Percentiles rank a stretch among this genome's conserved stretches.
These are phyloP conservation scores for Pichia sp. DNA, from an alignment of 1,139 yeast species.

Conservation along the genomic window DNA sequence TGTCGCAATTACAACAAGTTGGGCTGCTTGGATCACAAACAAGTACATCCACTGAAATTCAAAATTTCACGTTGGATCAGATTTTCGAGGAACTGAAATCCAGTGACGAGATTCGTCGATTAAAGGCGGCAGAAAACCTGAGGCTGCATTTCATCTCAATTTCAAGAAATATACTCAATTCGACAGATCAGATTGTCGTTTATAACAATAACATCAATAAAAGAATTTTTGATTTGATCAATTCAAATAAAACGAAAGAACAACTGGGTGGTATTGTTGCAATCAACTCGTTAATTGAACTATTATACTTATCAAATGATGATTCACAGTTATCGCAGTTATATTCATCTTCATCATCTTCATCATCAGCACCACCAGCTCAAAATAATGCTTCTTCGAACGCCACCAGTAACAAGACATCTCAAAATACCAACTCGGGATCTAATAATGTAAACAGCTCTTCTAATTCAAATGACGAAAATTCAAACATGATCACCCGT, in stretches of 20 bases:
- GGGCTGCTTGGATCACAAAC: slow-evolving; percentile 5
- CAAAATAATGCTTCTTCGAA: not conserved
- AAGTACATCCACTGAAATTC: slow-evolving; percentile 16
- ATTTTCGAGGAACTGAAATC: slow-evolving; percentile 49
- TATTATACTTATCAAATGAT: slow-evolving; percentile 19
- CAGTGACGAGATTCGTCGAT: slow-evolving; percentile 31
- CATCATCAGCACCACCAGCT: slow-evolving; percentile 1
- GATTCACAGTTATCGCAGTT: slow-evolving; percentile 18
- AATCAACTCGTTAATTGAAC: slow-evolving; percentile 71
- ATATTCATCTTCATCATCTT: slow-evolving; percentile 9
- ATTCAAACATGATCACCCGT: slow-evolving; percentile 83
- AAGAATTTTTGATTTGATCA: slow-evolving; percentile 76
- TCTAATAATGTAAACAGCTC: not conserved
- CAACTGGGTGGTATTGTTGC: slow-evolving; percentile 90
- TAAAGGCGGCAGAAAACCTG: slow-evolving; percentile 57
- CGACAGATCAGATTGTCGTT: slow-evolving; percentile 71
- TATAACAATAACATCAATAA: slow-evolving; percentile 84
- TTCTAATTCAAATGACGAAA: slow-evolving; percentile 55
- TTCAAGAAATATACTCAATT: slow-evolving; percentile 56
- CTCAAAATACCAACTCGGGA: not conserved
- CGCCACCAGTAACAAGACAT: not conserved
- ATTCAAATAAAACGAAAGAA: slow-evolving; percentile 62
- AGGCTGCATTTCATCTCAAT: slow-evolving; percentile 58
- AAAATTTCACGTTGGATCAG: slow-evolving; percentile 34
- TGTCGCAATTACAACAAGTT: slow-evolving; percentile 9